These are phyloP conservation scores for Tulasnella sp. DNA, from an alignment of 768 basidiomycete genomes.

Conservation along the genomic window DNA sequence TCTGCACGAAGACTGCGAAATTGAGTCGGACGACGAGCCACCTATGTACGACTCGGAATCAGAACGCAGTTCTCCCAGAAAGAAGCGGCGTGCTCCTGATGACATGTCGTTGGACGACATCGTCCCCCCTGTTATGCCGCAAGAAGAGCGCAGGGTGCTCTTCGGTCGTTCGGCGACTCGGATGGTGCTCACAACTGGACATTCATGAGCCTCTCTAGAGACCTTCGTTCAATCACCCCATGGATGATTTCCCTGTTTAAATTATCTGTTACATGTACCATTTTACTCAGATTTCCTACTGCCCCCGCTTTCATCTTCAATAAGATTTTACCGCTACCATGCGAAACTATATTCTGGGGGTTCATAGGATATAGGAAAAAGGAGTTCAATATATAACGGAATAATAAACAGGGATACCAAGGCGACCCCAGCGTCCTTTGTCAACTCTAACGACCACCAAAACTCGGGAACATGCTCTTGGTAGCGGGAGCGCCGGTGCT, in stretches of 20 bases:
- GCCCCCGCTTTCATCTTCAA: not conserved
- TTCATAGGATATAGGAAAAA: not conserved
- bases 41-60: conserved; percentile 18
- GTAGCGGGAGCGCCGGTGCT: not conserved
- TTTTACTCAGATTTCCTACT: not conserved
- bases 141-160: conserved; percentile 7
- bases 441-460: not conserved
- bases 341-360: not conserved
- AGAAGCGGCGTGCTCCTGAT: conserved; percentile 9
- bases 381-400: not conserved
- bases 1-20: not conserved
- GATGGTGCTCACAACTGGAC: not conserved
- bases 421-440: not conserved
- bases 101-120: conserved; percentile 16
- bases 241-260: not conserved
- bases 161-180: not conserved
- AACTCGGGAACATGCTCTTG: not conserved
- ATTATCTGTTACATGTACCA: not conserved
- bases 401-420: not conserved
- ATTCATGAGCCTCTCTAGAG: not conserved
- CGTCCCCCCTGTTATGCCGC: not conserved
- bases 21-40: conserved; percentile 8
- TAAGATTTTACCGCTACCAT: not conserved
- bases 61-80: conserved; percentile 16
- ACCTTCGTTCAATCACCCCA: not conserved